phyloP scores from a whole-genome alignment of 495 filamentous ascomycete genomes.

The Delitschia confertaspora region DNA sequence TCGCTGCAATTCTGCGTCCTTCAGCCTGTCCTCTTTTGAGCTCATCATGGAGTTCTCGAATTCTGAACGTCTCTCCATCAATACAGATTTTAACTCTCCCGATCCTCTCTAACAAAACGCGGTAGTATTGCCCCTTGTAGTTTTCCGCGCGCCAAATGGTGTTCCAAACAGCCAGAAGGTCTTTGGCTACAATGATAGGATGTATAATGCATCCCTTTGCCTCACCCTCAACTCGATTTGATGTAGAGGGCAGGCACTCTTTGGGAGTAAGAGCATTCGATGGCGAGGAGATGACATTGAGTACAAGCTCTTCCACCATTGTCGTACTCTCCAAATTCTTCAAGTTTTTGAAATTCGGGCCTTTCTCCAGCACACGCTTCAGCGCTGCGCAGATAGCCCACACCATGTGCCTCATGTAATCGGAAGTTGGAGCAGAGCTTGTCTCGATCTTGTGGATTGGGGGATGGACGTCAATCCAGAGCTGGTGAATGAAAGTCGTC shows the following conservation, averaged over 20 bases:
- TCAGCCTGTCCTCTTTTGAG: slow-evolving; percentile 23
- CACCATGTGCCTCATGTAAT: slow-evolving; percentile 12
- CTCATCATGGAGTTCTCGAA: slow-evolving; percentile 18
- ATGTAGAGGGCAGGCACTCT: slow-evolving; percentile 9
- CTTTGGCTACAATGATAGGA: slow-evolving; percentile 15
- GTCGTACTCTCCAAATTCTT: slow-evolving; percentile 2
- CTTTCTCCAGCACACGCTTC: slow-evolving; percentile 18
- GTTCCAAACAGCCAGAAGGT: slow-evolving; percentile 22
- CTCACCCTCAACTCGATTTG: neutral
- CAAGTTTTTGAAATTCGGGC: slow-evolving; percentile 13
- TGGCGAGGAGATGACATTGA: slow-evolving; percentile 21
- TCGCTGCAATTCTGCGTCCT: slow-evolving; percentile 14
- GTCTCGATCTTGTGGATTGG: slow-evolving; percentile 6
- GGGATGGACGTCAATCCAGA: slow-evolving; percentile 20
- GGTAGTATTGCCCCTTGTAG: slow-evolving; percentile 9
- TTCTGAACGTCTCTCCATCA: slow-evolving; percentile 14
- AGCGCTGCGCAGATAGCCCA: slow-evolving; percentile 26
- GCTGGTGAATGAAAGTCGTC: slow-evolving; percentile 11
- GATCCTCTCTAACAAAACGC: slow-evolving; percentile 20
- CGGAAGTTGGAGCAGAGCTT: slow-evolving; percentile 8
- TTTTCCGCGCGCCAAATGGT: slow-evolving; percentile 15
- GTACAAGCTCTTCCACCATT: slow-evolving; percentile 22
- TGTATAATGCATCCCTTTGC: slow-evolving; percentile 21
- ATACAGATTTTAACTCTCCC: slow-evolving; percentile 21
- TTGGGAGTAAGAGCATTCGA: slow-evolving; percentile 13